Evolutionary conservation across 192 early-diverging fungal species (phyloP).

Genomic region (Coemansia sp.): DNA sequence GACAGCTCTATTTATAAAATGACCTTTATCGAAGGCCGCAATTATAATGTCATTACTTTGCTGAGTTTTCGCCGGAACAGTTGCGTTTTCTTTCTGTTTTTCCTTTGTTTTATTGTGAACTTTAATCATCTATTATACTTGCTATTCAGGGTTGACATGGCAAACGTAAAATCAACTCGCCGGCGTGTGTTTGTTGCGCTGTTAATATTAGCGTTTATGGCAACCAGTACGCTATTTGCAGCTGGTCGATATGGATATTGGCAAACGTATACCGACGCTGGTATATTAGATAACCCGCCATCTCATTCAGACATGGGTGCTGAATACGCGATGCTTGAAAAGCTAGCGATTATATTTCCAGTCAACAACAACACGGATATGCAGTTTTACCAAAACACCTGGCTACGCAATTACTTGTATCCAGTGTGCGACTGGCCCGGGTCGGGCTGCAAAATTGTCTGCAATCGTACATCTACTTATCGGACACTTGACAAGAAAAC

Average conservation of each 20-base stretch:
- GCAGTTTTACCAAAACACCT: conserved; percentile 49
- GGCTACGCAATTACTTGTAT: conserved; percentile 39
- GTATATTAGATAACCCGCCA: background rate
- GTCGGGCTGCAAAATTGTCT: conserved; percentile 41
- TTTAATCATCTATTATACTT: background rate
- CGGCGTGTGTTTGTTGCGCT: background rate
- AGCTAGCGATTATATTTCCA: conserved; percentile 44
- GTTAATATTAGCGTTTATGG: background rate
- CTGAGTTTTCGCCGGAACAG: background rate
- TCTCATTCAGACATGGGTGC: background rate
- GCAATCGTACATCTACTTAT: conserved; percentile 37
- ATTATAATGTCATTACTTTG: background rate
- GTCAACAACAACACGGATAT: conserved; percentile 52
- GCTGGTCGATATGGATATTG: background rate
- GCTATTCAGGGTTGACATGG: background rate
- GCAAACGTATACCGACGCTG: background rate
- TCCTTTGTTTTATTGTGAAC: background rate
- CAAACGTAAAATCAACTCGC: background rate
- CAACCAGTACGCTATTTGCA: background rate
- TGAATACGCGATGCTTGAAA: conserved; percentile 7
- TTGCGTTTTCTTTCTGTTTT: background rate
- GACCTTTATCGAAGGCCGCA: background rate
- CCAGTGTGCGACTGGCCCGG: conserved; percentile 49
- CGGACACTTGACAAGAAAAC: conserved; percentile 34
- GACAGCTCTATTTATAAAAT: background rate